Percentiles rank a stretch among this genome's conserved stretches.
These are phyloP conservation scores for Phytophthora uliginosa DNA, from an alignment of 352 stramenopile species.

Conservation along the genomic window DNA sequence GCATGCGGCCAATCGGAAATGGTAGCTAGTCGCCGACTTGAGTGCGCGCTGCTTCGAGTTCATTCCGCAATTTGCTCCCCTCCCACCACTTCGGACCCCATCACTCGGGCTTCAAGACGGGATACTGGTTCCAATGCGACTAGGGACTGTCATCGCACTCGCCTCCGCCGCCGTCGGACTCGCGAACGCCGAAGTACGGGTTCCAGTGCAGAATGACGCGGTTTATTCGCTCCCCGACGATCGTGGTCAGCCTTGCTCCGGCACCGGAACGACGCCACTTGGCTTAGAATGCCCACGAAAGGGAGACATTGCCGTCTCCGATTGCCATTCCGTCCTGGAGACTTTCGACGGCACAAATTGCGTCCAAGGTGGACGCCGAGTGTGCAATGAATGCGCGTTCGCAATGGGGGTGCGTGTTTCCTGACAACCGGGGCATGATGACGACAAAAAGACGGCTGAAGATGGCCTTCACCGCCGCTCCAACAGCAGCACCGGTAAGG, in stretches of 20 bases:
- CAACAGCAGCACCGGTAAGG: not conserved
- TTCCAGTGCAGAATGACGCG: conserved; percentile 2
- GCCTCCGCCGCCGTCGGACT: not conserved
- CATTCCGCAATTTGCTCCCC: not conserved
- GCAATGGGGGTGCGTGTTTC: not conserved
- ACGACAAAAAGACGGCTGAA: not conserved
- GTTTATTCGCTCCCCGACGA: not conserved
- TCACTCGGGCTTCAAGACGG: not conserved
- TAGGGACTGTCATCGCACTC: not conserved
- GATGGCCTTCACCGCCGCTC: too few relatives aligned
- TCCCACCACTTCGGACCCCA: not conserved
- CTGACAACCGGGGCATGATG: not conserved
- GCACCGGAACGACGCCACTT: not conserved
- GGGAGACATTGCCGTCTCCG: not conserved
- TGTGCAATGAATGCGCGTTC: not conserved
- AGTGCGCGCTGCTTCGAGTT: not conserved
- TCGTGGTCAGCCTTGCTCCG: not conserved
- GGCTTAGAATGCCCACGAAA: not conserved
- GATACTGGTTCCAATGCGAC: not conserved
- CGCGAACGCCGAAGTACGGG: not conserved
- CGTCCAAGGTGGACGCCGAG: conserved; percentile 1
- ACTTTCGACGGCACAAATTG: not conserved
- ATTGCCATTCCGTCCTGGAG: not conserved
- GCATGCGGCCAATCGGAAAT: not conserved
- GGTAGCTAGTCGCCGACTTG: not conserved